A percentile compares a stretch with the other conserved stretches of the same genome.
Evolutionary conservation across 371 early-diverging fungal species (phyloP).

Genomic region (Mortierella sp.): DNA sequence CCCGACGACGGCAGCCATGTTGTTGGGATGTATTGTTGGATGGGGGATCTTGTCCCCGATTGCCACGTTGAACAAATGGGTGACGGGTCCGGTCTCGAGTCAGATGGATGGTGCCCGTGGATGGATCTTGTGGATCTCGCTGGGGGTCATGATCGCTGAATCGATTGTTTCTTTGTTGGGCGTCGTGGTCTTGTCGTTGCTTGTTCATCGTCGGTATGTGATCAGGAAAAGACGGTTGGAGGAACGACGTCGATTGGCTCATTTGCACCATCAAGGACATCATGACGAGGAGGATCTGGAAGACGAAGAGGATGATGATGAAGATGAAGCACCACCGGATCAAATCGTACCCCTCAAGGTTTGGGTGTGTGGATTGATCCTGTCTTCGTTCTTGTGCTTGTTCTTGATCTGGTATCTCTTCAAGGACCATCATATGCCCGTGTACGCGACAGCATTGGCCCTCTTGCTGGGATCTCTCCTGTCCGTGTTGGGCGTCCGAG

Average conservation of each 20-base stretch:
- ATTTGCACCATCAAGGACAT: conserved; percentile 3
- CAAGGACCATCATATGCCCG: conserved; percentile 54
- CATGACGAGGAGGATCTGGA: background rate
- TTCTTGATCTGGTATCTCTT: conserved; percentile 70
- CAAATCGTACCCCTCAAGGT: conserved; percentile 65
- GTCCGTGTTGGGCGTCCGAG: conserved; percentile 72
- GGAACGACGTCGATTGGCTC: conserved; percentile 21
- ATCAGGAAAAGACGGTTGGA: conserved; percentile 13
- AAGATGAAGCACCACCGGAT: conserved; percentile 56
- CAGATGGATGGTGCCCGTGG: conserved; percentile 80
- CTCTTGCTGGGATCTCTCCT: conserved; percentile 61
- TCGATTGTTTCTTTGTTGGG: conserved; percentile 72
- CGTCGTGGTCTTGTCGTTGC: conserved; percentile 57
- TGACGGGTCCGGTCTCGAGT: conserved; percentile 76
- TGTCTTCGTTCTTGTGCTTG: conserved; percentile 69
- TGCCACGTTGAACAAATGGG: conserved; percentile 77
- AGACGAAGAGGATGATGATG: conserved; percentile 40
- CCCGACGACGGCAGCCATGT: conserved; percentile 78
- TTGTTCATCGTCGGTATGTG: conserved; percentile 27
- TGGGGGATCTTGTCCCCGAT: conserved; percentile 85
- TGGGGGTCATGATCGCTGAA: conserved; percentile 85
- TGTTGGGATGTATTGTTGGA: conserved; percentile 78
- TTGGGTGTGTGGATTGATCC: conserved; percentile 68
- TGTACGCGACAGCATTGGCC: conserved; percentile 60
- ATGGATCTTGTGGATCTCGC: conserved; percentile 88